These are phyloP conservation scores for Nicotiana knightiana DNA, from an alignment of 257 asterid genomes.

Conservation along the genomic window DNA sequence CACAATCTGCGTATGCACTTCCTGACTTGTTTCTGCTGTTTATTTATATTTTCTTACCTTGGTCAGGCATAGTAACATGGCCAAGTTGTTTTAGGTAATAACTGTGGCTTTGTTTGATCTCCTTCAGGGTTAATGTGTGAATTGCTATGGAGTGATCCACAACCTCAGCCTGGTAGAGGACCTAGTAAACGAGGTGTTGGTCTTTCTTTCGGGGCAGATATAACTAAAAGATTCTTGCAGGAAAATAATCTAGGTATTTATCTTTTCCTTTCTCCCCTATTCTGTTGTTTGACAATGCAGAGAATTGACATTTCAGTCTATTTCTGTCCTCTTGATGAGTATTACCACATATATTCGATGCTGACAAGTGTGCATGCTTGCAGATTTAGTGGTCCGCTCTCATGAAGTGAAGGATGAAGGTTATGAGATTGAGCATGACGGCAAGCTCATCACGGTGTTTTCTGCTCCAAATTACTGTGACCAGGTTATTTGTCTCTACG, in stretches of 20 bases:
- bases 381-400: conserved; percentile 97
- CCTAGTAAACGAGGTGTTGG: conserved; percentile 99
- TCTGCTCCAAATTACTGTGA: conserved; percentile 99
- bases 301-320: not conserved
- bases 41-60: not conserved
- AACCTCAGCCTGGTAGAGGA: conserved; percentile 97
- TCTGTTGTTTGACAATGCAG: not conserved
- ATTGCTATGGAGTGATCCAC: conserved; percentile 99
- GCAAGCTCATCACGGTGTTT: conserved; percentile 93
- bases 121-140: conserved; percentile 92
- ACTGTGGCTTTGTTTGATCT: conserved; percentile 7
- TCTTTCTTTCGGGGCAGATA: conserved; percentile 84
- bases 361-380: not conserved
- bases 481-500: conserved; percentile 56
- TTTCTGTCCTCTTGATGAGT: not conserved
- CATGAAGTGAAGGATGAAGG: conserved; percentile 99
- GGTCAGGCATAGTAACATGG: not conserved
- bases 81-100: not conserved
- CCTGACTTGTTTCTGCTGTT: not conserved
- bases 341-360: not conserved
- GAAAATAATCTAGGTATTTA: conserved; percentile 75
- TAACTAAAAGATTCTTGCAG: conserved; percentile 84
- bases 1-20: too few relatives aligned
- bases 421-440: conserved; percentile 93
- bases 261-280: not conserved